Base-by-base conservation (phyloP, 768 basidiomycete species). In the Amyloporia xantha region DNA sequence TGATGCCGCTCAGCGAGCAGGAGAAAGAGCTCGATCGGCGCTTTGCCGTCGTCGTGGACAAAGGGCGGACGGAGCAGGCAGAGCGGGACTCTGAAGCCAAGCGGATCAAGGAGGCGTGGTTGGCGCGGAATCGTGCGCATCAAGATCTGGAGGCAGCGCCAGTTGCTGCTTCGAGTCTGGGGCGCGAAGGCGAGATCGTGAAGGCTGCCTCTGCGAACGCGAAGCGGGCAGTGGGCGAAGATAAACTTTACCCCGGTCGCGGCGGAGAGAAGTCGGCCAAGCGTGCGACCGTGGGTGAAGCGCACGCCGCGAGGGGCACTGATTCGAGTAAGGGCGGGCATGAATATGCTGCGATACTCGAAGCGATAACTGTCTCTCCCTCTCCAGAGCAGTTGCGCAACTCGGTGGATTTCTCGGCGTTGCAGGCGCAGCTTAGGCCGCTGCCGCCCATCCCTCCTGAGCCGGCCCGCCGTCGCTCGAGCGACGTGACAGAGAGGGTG, bases 1-100 rank as follows among this genome's bases (percentile, higher is more conserved):
- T 54, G 56, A 47, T 54, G 10, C 36, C 56, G 2, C 42, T 57
- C 10, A 57, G 56, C 49, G 53, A 57, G 51, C 56, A 57, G 48
- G 56, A 57, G 49, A 40, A 39, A 36, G 53, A 52, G 46, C 48
- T 57, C 21, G 56, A 57, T 35, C 41, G 53, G 13, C 48, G 48
- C 20, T 52, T 48, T 25, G 37, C 56, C 2, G 53, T 56, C 47
- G 44, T 57, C 19, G 40, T 51, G 13, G 49, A 43, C 12, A 41
- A 49, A 3, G 12, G 13, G 20, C 9, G 13, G 46, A 44, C 11
- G 11, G 26, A 43, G 11, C 49, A 37, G 41, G 47, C 47, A 41
- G 55, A 45, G 5, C 9, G 6, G 6, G 27, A 45, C 30, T 45
- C 44, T 5, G 48, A 54, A 40, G 56, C 56, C 19, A 27, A 20